Evolutionary conservation across 805 yeast species (phyloP), one percentile per base, ranked within the genome.

Genomic region (Kodamaea kakaduensis): DNA sequence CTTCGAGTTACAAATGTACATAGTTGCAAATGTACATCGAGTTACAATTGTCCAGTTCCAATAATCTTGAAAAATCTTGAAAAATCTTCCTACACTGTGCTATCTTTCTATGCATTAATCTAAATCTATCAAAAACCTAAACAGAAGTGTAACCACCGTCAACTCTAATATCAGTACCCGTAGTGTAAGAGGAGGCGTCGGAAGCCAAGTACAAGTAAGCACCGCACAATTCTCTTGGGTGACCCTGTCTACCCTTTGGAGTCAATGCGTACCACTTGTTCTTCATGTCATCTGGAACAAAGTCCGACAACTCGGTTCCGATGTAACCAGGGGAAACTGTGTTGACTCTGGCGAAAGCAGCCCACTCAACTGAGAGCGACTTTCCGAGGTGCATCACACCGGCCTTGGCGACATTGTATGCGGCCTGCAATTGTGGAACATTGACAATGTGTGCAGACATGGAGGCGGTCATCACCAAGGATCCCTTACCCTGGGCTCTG

Each of bases 391-490:
- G 95, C 45, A 80, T 55, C 17, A 84, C 79, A 9, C 79, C 95
- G 25, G 95, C 95, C 68, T 86, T 87, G 47, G 88, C 84, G 10
- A 87, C 85, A 52, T 86, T 86, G 67, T 86, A 86, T 25, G 83
- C 78, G 9, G 95, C 83, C 64, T 87, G 96, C 54, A 77, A 68
- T 59, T 88, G 93, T 16, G 96, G 96, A 43, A 78, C 76, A 59
- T 87, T 87, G 50, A 78, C 93, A 50, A 88, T 80, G 62, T 81
- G 87, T 10, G 85, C 96, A 17, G 93, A 82, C 84, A 87, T 87
- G 25, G 95, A 84, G 4, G 94, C 88, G 4, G 96, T 87, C 59
- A 84, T 71, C 47, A 87, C 77, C 48, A 88, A 68, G 1, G 94
- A 81, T 20, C 96, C 96, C 40, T 59, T 61, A 12, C 84, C 83